Conservation (phyloP, 1,284 basidiomycete genomes). For the Moesziomyces antarcticus region DNA sequence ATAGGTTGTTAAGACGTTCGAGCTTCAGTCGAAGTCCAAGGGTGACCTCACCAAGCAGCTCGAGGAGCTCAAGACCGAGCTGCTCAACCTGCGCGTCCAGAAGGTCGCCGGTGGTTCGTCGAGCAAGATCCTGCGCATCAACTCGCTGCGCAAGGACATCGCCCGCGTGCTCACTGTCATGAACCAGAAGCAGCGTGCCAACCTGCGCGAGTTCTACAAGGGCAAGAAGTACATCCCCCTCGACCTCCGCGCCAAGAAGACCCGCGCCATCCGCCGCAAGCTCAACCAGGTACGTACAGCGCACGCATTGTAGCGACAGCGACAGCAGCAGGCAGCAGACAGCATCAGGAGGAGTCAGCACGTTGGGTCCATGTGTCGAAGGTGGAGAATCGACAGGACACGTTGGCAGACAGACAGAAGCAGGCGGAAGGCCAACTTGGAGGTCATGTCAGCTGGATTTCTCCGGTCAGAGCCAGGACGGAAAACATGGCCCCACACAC, state of each 20-base stretch:
- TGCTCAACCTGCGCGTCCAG: constrained; percentile 89
- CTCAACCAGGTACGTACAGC: constrained; percentile 78
- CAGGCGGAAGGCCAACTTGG: too few relatives aligned
- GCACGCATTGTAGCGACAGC: neutral
- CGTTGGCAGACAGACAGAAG: too few relatives aligned
- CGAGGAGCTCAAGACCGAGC: constrained; percentile 93
- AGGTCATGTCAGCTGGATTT: too few relatives aligned
- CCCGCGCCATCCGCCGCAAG: constrained; percentile 95
- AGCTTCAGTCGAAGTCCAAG: constrained; percentile 99
- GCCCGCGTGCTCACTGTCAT: constrained; percentile 98
- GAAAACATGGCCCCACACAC: too few relatives aligned
- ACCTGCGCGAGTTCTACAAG: constrained; percentile 98
- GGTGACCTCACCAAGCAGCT: constrained; percentile 97
- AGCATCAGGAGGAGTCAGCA: neutral
- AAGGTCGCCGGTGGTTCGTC: constrained; percentile 97
- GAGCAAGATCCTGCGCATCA: constrained; percentile 85
- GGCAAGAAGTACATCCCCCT: constrained; percentile 95
- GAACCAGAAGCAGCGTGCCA: constrained; percentile 97
- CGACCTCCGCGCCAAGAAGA: constrained; percentile 98
- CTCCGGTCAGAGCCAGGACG: too few relatives aligned
- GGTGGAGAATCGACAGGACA: too few relatives aligned
- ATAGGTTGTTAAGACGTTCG: constrained; percentile 86
- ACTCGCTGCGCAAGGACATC: constrained; percentile 97
- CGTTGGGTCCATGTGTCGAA: too few relatives aligned
- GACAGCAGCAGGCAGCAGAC: neutral